These are phyloP conservation scores for Venturia oleaginea DNA, from an alignment of 2,329 filamentous ascomycete species.

Conservation along the genomic window DNA sequence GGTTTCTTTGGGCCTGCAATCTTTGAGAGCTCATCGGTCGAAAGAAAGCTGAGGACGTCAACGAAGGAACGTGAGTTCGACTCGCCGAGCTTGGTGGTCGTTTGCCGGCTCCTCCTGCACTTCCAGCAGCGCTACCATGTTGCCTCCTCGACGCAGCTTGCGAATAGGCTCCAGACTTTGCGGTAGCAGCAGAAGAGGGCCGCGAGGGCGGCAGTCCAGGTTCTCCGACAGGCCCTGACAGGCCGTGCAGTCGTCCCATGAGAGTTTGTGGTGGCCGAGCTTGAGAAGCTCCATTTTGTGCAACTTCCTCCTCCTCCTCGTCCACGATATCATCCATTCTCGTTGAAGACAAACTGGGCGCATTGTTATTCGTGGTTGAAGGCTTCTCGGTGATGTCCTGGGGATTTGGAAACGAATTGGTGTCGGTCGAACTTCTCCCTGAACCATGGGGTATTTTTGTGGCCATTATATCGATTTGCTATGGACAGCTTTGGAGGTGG, in stretches of 20 bases:
- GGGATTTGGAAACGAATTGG: slow-evolving; percentile 7
- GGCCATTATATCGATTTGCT: background rate
- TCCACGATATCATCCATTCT: slow-evolving; percentile 7
- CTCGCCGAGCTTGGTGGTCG: slow-evolving; percentile 54
- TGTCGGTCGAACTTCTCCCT: background rate
- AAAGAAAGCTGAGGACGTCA: slow-evolving; percentile 88
- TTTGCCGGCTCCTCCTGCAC: slow-evolving; percentile 30
- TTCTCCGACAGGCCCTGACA: slow-evolving; percentile 39
- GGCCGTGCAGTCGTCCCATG: slow-evolving; percentile 19
- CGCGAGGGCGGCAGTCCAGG: slow-evolving; percentile 39
- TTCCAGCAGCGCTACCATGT: slow-evolving; percentile 32
- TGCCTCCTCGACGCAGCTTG: slow-evolving; percentile 19
- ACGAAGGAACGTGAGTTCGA: slow-evolving; percentile 78
- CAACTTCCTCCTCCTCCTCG: background rate
- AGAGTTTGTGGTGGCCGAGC: slow-evolving; percentile 24
- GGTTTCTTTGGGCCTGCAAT: slow-evolving; percentile 78
- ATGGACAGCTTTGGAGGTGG: background rate
- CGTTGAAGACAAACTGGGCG: background rate
- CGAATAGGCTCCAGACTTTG: slow-evolving; percentile 42
- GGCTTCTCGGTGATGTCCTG: background rate
- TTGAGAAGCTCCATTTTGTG: background rate
- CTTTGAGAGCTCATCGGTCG: slow-evolving; percentile 94
- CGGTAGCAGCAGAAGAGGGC: slow-evolving; percentile 35
- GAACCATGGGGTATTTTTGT: background rate
- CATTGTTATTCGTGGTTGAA: background rate